These are phyloP conservation scores for Endogone sp. DNA, from an alignment of 192 early-diverging fungal species.

Conservation along the genomic window DNA sequence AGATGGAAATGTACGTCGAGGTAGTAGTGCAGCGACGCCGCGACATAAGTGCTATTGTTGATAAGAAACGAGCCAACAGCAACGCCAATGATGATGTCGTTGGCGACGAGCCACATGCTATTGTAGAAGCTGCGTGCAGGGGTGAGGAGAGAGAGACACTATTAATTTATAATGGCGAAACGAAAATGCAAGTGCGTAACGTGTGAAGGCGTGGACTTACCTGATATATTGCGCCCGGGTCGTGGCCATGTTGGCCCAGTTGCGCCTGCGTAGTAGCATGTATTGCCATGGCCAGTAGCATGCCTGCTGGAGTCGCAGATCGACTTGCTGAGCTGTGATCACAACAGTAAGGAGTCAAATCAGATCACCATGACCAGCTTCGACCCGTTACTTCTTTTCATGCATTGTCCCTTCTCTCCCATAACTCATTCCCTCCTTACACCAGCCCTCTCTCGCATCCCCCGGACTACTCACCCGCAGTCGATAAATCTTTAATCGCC, in stretches of 20 bases:
- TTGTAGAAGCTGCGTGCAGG: conserved; percentile 98
- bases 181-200: no score
- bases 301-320: conserved; percentile 78
- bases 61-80: conserved; percentile 74
- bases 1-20: conserved; percentile 38
- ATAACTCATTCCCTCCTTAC: no score
- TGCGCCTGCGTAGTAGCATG: conserved; percentile 50
- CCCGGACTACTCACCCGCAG: conserved; percentile 55
- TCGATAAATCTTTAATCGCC: conserved; percentile 67
- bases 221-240: conserved; percentile 77
- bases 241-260: conserved; percentile 51
- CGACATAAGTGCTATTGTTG: conserved; percentile 52
- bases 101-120: conserved; percentile 91
- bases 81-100: conserved; percentile 87
- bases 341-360: no score
- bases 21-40: conserved; percentile 43
- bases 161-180: no score
- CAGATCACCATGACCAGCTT: no score
- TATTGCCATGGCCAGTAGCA: conserved; percentile 90
- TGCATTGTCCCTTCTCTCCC: no score
- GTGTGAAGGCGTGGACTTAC: no score
- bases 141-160: no score
- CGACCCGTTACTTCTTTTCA: no score
- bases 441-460: no score
- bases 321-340: conserved; percentile 82